Base-by-base conservation (phyloP, 805 yeast genomes). In the Yamadazyma tumulicola region DNA sequence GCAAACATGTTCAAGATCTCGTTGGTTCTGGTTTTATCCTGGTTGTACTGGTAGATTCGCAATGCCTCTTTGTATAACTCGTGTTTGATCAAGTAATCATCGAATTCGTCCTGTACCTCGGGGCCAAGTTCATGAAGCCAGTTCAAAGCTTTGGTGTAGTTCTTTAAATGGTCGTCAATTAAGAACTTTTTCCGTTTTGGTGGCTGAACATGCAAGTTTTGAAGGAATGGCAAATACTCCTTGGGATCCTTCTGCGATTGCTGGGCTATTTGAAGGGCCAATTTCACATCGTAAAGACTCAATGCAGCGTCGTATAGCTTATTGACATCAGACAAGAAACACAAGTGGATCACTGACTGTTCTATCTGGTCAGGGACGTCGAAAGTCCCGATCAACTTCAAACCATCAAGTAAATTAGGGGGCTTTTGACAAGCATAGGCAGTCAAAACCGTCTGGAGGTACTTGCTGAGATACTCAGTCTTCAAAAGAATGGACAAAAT, bases 191-290 rank as follows among this genome's bases (percentile, higher is more conserved):
- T 77, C 41, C 95, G 75, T 36, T 78, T 57, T 5, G 75, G 80
- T 1, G 75, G 63, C 56, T 82, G 85, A 26, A 74, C 75, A 46
- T 85, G 82, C 35, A 93, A 66, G 31, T 79, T 72, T 51, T 87
- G 95, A 45, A 93, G 69, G 58, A 93, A 93, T 33, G 98, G 96
- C 34, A 93, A 64, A 48, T 93, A 93, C 59, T 93, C 99, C 51
- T 89, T 87, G 16, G 99, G 99, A 62, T 93, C 99, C 70, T 83
- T 89, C 59, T 91, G 97, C 0, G 97, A 88, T 52, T 88, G 93
- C 55, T 94, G 97, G 0, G 98, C 98, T 39, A 93, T 80, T 9
- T 74, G 70, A 38, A 93, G 69, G 0, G 97, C 77, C 49, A 91
- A 65, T 37, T 80, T 79, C 26, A 93, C 79, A 54, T 93, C 83